A percentile compares a stretch with the other conserved stretches of the same genome.
phyloP scores from a whole-genome alignment of 371 early-diverging fungal species.

The Mortierella sp. region DNA sequence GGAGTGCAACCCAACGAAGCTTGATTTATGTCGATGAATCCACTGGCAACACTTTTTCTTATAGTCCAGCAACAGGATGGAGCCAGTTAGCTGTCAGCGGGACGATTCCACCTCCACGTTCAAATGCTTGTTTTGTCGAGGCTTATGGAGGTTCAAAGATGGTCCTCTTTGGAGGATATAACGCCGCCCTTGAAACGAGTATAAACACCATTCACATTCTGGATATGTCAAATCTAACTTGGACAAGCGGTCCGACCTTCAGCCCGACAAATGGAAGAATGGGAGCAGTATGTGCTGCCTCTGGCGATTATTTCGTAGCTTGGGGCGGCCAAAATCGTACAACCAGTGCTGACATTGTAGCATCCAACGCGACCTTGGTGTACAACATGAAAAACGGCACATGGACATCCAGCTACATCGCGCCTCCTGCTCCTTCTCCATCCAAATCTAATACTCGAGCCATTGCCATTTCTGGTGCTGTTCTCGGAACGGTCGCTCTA shows the following conservation, averaged over 20 bases:
- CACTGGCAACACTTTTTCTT: neutral
- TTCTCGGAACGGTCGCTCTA: neutral
- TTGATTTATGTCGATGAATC: constrained; percentile 1
- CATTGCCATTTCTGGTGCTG: neutral
- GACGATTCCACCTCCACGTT: neutral
- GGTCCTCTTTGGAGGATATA: constrained; percentile 5
- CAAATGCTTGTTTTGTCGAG: neutral
- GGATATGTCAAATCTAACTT: neutral
- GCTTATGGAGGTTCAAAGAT: constrained; percentile 5
- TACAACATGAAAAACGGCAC: neutral
- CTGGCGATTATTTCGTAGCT: constrained; percentile 4
- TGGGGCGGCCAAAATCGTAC: constrained; percentile 1
- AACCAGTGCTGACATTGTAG: neutral
- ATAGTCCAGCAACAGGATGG: neutral
- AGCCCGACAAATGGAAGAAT: neutral
- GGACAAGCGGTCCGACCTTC: neutral
- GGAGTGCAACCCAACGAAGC: neutral
- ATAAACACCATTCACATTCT: neutral
- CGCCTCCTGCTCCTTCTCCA: neutral
- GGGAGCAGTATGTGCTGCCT: constrained; percentile 8
- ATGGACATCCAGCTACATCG: neutral
- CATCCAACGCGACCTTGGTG: neutral
- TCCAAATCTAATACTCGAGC: too few relatives aligned
- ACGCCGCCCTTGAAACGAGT: neutral
- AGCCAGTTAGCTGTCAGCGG: neutral